phyloP scores from a whole-genome alignment of 805 yeast species.

The Kodamaea leandrae region DNA sequence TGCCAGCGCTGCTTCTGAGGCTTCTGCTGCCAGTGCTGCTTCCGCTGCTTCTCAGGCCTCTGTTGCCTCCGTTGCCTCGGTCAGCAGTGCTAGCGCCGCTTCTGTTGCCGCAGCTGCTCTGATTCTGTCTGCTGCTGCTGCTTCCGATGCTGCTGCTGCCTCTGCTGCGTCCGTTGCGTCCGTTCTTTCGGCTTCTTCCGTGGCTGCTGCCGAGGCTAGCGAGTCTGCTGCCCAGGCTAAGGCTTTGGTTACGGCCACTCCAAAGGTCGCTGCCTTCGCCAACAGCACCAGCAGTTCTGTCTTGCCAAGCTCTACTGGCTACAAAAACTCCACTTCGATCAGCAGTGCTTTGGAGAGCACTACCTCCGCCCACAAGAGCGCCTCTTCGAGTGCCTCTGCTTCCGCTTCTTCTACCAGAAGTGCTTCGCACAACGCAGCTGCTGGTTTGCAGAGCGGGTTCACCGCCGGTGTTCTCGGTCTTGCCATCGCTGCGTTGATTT shows the following conservation, averaged over 20 bases:
- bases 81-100: constrained; percentile 13
- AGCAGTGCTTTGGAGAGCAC: constrained; percentile 2
- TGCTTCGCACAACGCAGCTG: constrained; percentile 27
- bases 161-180: constrained; percentile 11
- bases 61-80: constrained; percentile 19
- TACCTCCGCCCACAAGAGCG: constrained; percentile 3
- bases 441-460: constrained; percentile 20
- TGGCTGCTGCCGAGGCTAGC: constrained; percentile 8
- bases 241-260: constrained; percentile 1
- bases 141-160: constrained; percentile 27
- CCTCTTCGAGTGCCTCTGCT: constrained; percentile 11
- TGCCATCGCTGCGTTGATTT: constrained; percentile 36
- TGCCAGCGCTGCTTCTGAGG: constrained; percentile 3
- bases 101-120: constrained; percentile 18
- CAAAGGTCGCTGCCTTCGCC: constrained; percentile 39
- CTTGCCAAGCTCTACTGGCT: constrained; percentile 20
- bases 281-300: constrained; percentile 25
- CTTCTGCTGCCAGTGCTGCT: constrained; percentile 9
- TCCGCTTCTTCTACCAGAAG: constrained; percentile 23
- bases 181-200: background rate
- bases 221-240: background rate
- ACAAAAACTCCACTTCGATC: constrained; percentile 10
- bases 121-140: constrained; percentile 17
- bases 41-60: constrained; percentile 17
- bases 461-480: constrained; percentile 26